Percentiles rank a stretch among this genome's conserved stretches.
These are phyloP conservation scores for Neodidymelliopsis sp. DNA, from an alignment of 2,329 filamentous ascomycete species.

Conservation along the genomic window DNA sequence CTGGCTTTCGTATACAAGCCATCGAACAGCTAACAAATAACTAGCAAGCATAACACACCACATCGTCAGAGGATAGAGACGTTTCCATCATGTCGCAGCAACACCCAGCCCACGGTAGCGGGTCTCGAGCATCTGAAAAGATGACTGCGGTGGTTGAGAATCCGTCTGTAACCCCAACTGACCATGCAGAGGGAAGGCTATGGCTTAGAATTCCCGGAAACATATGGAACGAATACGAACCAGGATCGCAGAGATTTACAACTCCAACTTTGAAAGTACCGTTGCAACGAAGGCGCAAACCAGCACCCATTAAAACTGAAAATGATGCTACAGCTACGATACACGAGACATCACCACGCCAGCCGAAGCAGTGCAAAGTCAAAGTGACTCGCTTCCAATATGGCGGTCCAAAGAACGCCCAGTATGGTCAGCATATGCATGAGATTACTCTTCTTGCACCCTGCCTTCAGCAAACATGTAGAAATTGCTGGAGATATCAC, in stretches of 20 bases:
- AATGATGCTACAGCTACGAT: not conserved
- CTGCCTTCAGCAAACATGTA: slow-evolving; percentile 23
- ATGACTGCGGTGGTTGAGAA: not conserved
- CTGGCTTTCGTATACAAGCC: not conserved
- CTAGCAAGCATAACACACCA: slow-evolving; percentile 5
- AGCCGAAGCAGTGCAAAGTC: slow-evolving; percentile 21
- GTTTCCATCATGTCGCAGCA: slow-evolving; percentile 3
- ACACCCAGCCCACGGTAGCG: slow-evolving; percentile 5
- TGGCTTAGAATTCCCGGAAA: slow-evolving; percentile 18
- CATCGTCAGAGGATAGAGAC: not conserved
- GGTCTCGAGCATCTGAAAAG: not conserved
- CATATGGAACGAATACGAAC: slow-evolving; percentile 21
- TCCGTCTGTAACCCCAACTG: not conserved
- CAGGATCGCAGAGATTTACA: not conserved
- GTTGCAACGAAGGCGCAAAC: not conserved
- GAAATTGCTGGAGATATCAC: slow-evolving; percentile 25
- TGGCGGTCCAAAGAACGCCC: slow-evolving; percentile 20
- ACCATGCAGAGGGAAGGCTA: not conserved
- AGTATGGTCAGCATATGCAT: slow-evolving; percentile 8
- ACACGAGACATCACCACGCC: not conserved
- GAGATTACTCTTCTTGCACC: slow-evolving; percentile 21
- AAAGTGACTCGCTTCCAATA: slow-evolving; percentile 25
- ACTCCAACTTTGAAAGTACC: not conserved
- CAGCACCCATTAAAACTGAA: not conserved
- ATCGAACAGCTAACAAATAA: slow-evolving; percentile 13